Evolutionary conservation across 768 basidiomycete genomes (phyloP).

Genomic region (Albatrellus ellisii): DNA sequence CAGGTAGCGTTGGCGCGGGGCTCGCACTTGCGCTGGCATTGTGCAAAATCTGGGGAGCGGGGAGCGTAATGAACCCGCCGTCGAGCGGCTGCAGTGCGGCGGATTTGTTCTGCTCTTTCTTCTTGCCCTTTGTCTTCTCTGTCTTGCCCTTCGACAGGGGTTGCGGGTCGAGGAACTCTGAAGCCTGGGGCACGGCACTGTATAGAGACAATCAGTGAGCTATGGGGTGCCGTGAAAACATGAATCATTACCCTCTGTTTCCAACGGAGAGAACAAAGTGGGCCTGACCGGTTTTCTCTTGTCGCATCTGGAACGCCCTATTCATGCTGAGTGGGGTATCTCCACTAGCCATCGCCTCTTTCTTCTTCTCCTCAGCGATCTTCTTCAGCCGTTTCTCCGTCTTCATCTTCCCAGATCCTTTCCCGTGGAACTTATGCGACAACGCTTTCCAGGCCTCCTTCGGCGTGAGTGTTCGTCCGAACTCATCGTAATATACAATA

Average conservation of each 20-base stretch:
- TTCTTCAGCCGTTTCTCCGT: conserved; percentile 93
- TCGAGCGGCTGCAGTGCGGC: conserved; percentile 30
- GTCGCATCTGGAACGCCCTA: conserved; percentile 82
- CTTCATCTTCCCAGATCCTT: conserved; percentile 94
- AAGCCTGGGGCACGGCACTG: conserved; percentile 79
- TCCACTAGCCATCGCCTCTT: conserved; percentile 85
- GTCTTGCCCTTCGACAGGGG: conserved; percentile 76
- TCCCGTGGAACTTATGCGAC: conserved; percentile 97
- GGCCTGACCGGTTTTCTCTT: conserved; percentile 90
- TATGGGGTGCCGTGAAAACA: neutral
- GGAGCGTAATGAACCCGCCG: conserved; percentile 61
- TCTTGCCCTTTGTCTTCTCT: conserved; percentile 71
- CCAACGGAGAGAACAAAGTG: conserved; percentile 94
- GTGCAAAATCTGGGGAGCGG: conserved; percentile 35
- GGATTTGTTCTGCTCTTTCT: conserved; percentile 49
- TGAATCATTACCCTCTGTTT: conserved; percentile 66
- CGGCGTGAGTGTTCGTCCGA: conserved; percentile 72
- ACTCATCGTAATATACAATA: conserved; percentile 94
- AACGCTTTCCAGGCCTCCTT: conserved; percentile 99
- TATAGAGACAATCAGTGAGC: conserved; percentile 11
- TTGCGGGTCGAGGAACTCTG: conserved; percentile 70
- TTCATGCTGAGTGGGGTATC: conserved; percentile 97
- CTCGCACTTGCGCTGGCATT: conserved; percentile 26
- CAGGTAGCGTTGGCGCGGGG: conserved; percentile 26
- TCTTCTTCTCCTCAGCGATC: conserved; percentile 95